A percentile compares a stretch with the other conserved stretches of the same genome.
phyloP scores from a whole-genome alignment of 345 rosid species.

The Brassica nigra region DNA sequence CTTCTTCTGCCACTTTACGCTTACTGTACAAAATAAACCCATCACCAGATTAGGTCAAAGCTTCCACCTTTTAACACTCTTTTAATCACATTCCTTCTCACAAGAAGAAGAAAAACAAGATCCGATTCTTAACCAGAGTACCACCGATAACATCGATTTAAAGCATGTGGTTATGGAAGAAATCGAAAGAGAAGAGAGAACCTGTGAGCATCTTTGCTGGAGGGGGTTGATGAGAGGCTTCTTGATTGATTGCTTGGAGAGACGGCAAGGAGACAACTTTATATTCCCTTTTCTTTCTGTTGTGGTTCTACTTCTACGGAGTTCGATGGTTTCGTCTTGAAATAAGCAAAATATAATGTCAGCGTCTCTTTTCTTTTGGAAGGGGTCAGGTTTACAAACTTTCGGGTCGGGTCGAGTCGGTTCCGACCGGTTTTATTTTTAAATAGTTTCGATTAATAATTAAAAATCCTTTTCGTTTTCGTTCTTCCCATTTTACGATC shows the following conservation, averaged over 20 bases:
- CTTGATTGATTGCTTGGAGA: constrained; percentile 56
- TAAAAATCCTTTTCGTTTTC: too few relatives aligned
- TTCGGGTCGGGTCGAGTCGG: neutral
- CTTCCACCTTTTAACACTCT: neutral
- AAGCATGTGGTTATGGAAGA: neutral
- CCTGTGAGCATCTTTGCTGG: constrained; percentile 64
- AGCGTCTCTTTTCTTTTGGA: neutral
- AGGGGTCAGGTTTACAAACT: constrained; percentile 4
- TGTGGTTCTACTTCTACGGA: constrained; percentile 3
- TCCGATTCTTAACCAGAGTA: neutral
- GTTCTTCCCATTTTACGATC: too few relatives aligned
- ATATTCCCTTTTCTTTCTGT: neutral
- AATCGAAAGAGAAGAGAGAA: constrained; percentile 23
- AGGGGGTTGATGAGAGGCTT: constrained; percentile 16
- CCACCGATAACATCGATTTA: constrained; percentile 14
- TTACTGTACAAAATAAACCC: constrained; percentile 50
- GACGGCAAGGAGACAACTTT: constrained; percentile 42
- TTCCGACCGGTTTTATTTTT: neutral
- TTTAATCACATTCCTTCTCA: neutral
- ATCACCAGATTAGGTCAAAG: constrained; percentile 6
- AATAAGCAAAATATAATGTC: neutral
- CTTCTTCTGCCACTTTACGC: constrained; percentile 95
- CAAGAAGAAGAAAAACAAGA: neutral
- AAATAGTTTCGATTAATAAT: too few relatives aligned
- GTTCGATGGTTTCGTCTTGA: neutral